These are phyloP conservation scores for Tolypocladium sp. DNA, from an alignment of 2,329 filamentous ascomycete species.

Conservation along the genomic window DNA sequence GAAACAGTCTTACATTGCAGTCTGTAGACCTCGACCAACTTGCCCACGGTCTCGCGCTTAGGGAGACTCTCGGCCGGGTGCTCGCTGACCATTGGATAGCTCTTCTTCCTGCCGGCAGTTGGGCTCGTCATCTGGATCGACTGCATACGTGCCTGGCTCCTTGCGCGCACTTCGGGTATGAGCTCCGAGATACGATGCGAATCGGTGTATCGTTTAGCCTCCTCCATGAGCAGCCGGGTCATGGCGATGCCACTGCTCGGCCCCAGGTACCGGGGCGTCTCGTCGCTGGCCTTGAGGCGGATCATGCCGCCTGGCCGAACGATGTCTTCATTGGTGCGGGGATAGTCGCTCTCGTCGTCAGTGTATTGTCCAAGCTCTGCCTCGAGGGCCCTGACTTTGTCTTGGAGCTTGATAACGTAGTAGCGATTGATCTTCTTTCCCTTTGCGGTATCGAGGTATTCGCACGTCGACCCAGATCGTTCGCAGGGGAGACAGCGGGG, in stretches of 20 bases:
- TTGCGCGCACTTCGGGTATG: constrained; percentile 63
- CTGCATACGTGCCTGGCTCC: constrained; percentile 46
- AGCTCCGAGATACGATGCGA: constrained; percentile 87
- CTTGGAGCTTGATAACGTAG: constrained; percentile 88
- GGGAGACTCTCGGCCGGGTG: constrained; percentile 71
- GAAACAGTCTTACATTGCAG: constrained; percentile 56
- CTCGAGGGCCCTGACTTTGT: constrained; percentile 75
- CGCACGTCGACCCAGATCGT: constrained; percentile 81
- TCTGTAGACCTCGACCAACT: constrained; percentile 75
- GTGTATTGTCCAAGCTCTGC: constrained; percentile 72
- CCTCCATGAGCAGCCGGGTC: constrained; percentile 89
- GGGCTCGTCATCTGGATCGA: constrained; percentile 43
- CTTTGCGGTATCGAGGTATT: constrained; percentile 89
- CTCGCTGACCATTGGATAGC: constrained; percentile 84
- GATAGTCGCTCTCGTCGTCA: constrained; percentile 62
- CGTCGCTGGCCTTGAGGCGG: constrained; percentile 74
- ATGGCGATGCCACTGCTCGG: constrained; percentile 94
- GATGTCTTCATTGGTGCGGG: constrained; percentile 71
- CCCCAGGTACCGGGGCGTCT: constrained; percentile 79
- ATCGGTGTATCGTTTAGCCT: constrained; percentile 88
- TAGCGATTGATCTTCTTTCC: constrained; percentile 78
- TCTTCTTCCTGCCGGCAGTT: constrained; percentile 60
- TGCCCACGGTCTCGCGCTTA: constrained; percentile 62
- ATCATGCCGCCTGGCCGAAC: constrained; percentile 81
- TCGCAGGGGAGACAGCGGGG: constrained; percentile 90